Evolutionary conservation across 139 green algal genomes (phyloP).

Genomic region (Yamagishiella unicocca): DNA sequence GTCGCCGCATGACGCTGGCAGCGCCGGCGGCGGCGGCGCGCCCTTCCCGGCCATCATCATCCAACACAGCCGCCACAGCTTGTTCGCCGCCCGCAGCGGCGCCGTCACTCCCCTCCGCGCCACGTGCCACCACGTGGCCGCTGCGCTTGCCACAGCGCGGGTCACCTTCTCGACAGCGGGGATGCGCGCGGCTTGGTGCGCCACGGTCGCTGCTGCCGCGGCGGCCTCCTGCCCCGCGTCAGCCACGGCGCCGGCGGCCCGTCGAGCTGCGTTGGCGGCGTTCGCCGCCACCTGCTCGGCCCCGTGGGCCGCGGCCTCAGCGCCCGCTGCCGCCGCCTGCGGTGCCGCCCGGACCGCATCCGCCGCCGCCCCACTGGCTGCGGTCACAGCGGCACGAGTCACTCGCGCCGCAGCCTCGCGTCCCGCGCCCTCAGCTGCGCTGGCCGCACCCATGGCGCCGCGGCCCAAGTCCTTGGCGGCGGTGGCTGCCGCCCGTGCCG

Average conservation of each 20-base stretch:
- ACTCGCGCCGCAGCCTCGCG: background rate
- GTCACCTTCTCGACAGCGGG: no score
- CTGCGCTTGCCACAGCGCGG: no score
- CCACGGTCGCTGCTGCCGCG: background rate
- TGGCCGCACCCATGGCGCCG: background rate
- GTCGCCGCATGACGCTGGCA: background rate
- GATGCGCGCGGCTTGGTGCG: background rate
- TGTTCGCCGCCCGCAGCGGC: background rate
- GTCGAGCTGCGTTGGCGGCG: background rate
- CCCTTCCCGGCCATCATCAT: no score
- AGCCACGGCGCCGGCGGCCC: background rate
- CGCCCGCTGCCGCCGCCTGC: background rate
- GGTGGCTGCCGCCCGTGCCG: background rate
- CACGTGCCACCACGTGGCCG: background rate
- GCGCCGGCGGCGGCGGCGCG: background rate
- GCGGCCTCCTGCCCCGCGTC: background rate
- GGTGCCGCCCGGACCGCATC: background rate
- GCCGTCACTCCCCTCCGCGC: background rate
- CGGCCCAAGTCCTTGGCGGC: background rate
- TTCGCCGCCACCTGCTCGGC: background rate
- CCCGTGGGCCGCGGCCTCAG: background rate
- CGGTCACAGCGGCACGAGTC: background rate
- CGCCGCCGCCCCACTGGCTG: no score
- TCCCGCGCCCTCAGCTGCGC: background rate
- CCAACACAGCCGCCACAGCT: no score